Percentiles rank a stretch among this genome's conserved stretches.
phyloP scores from a whole-genome alignment of 257 asterid genomes.

The Nicotiana otophora region DNA sequence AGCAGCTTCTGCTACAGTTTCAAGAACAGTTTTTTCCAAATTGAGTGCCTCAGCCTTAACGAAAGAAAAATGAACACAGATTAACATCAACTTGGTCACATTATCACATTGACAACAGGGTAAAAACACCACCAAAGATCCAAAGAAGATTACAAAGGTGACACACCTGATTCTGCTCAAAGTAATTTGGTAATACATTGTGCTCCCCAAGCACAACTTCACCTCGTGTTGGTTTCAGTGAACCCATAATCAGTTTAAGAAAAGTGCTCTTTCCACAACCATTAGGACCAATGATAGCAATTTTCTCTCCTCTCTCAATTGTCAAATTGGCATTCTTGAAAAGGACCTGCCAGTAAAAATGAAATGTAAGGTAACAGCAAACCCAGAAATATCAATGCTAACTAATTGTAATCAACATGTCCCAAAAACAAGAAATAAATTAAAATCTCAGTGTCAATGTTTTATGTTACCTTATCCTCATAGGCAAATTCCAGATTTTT shows the following conservation, averaged over 20 bases:
- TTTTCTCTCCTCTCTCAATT: conserved; percentile 84
- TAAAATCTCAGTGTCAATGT: neutral
- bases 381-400: neutral
- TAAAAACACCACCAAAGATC: neutral
- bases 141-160: neutral
- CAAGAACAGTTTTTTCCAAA: conserved; percentile 57
- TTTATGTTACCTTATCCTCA: conserved; percentile 62
- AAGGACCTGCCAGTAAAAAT: conserved; percentile 47
- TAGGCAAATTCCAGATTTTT: conserved; percentile 71
- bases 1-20: conserved; percentile 94
- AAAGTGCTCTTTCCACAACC: conserved; percentile 98
- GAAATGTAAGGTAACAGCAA: neutral
- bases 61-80: neutral
- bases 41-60: conserved; percentile 97
- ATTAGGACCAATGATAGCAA: conserved; percentile 97
- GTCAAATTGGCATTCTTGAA: conserved; percentile 78
- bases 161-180: conserved; percentile 97
- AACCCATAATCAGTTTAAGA: conserved; percentile 88
- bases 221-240: conserved; percentile 60
- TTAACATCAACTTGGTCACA: neutral
- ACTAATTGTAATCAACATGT: neutral
- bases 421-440: neutral
- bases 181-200: conserved; percentile 88
- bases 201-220: conserved; percentile 86
- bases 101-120: neutral